A percentile compares a stretch with the other conserved stretches of the same genome.
These are phyloP conservation scores for Phaeolepiota aurea DNA, from an alignment of 768 basidiomycete species.

Conservation along the genomic window DNA sequence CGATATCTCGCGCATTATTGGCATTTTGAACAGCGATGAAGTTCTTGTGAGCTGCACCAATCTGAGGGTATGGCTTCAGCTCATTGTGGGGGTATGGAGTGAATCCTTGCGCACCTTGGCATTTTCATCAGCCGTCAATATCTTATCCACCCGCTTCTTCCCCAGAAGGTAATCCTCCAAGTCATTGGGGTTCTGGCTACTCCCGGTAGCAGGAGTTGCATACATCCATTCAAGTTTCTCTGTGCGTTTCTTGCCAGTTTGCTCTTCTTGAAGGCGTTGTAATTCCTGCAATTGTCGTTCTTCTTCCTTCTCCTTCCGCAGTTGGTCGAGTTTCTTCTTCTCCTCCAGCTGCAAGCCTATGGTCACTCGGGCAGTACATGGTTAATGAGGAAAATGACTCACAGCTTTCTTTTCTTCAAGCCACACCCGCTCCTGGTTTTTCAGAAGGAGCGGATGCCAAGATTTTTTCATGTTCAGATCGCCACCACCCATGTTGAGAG, in stretches of 20 bases:
- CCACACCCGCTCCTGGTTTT: slow-evolving; percentile 99
- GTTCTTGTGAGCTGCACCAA: slow-evolving; percentile 83
- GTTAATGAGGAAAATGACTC: slow-evolving; percentile 20
- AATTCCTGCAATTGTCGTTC: slow-evolving; percentile 95
- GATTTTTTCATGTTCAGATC: slow-evolving; percentile 99
- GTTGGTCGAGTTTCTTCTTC: slow-evolving; percentile 95
- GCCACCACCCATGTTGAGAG: slow-evolving; percentile 90
- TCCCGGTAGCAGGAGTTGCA: slow-evolving; percentile 92
- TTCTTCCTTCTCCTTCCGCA: slow-evolving; percentile 96
- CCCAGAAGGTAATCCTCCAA: slow-evolving; percentile 95
- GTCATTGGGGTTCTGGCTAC: slow-evolving; percentile 78
- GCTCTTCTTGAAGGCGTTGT: slow-evolving; percentile 89
- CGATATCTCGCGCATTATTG: slow-evolving; percentile 80
- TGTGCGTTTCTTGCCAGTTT: slow-evolving; percentile 89
- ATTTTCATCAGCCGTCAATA: slow-evolving; percentile 85
- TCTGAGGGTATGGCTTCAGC: slow-evolving; percentile 25
- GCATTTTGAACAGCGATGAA: slow-evolving; percentile 96
- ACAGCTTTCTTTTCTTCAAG: slow-evolving; percentile 96
- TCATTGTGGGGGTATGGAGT: neutral
- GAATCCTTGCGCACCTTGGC: slow-evolving; percentile 51
- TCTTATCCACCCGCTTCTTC: slow-evolving; percentile 96
- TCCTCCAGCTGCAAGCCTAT: slow-evolving; percentile 81
- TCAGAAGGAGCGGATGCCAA: slow-evolving; percentile 97
- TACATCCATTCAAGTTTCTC: slow-evolving; percentile 99
- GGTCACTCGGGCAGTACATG: slow-evolving; percentile 9